A percentile compares a stretch with the other conserved stretches of the same genome.
Evolutionary conservation across 192 early-diverging fungal genomes (phyloP).

Genomic region (Bifiguratus adelaidae): DNA sequence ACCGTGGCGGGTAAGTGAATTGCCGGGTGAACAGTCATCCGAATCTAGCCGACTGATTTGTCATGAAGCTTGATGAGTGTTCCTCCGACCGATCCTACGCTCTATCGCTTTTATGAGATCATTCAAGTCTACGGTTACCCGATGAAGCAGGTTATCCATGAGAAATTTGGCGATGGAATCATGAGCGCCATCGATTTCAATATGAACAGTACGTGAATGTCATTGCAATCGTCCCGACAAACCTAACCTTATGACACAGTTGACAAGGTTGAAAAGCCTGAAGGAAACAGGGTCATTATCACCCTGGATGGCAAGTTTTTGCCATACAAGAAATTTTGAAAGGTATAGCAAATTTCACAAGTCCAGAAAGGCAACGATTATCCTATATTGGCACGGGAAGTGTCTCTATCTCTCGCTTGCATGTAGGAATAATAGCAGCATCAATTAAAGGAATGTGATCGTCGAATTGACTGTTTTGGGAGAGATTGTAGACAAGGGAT

Average conservation of each 20-base stretch:
- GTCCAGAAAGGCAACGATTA: no score
- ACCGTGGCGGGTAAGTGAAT: slow-evolving; percentile 23
- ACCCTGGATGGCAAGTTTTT: slow-evolving; percentile 31
- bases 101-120: slow-evolving; percentile 32
- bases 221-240: neutral
- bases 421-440: no score
- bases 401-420: no score
- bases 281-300: slow-evolving; percentile 23
- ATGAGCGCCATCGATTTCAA: slow-evolving; percentile 37
- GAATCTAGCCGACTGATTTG: neutral
- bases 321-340: slow-evolving; percentile 23
- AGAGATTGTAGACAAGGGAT: no score
- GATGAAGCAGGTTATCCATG: slow-evolving; percentile 27
- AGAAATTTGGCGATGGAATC: slow-evolving; percentile 42
- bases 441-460: no score
- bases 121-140: slow-evolving; percentile 32
- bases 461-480: no score
- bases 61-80: slow-evolving; percentile 14
- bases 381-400: no score
- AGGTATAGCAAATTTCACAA: no score
- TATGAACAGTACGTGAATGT: slow-evolving; percentile 25
- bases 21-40: neutral
- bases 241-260: neutral
- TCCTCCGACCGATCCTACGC: slow-evolving; percentile 28
- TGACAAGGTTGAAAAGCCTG: slow-evolving; percentile 10